Base-by-base conservation (phyloP, 106 monocot species). In the Hemerocallis citrina region DNA sequence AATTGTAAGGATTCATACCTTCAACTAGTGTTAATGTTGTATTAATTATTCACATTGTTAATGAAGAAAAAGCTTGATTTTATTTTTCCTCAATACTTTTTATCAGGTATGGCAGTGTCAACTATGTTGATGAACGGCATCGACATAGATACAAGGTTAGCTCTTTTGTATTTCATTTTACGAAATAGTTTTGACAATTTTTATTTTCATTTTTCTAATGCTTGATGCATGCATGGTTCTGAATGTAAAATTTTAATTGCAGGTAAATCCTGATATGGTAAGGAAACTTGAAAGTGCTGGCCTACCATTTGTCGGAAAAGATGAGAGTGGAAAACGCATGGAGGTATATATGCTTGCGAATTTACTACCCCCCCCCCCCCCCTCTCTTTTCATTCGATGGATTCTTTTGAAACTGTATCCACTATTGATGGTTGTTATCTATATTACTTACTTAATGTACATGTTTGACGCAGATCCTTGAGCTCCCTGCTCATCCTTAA, bases 211-310 rank as follows among this genome's bases (percentile, higher is more conserved):
- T 3, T 59, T 7, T 22, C 5, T 12, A n/a, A 19, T 37, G 4
- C 19, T 10, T 38, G 14, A 37, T n/a, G n/a, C n/a, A n/a, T n/a
- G n/a, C 11, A 38, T 38, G 59, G 6, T 38, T 6, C 10, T 38
- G 2, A 21, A 58, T 55, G 9, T 2, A n/a, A 7, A 15, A 33
- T 11, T 57, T 35, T 52, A 27, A 32, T 61, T 39, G 9, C 45
- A 85, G 90, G 91, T 92, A 12, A 92, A 92, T 59, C 91, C 91
- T 34, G 77, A 79, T 33, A 83, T 92, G 80, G 79, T 92, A 10
- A 4, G 54, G 36, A 61, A 77, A 44, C 73, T 92, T 58, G 91
- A 86, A 73, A 74, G 27, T 10, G 82, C 82, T 40, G 90, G 90
- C 32, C 68, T 91, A 55, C 9, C 22, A 19, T 91, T 91, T 74